phyloP scores from a whole-genome alignment of 108 stramenopile genomes.

The Fragilariopsis cylindrus region DNA sequence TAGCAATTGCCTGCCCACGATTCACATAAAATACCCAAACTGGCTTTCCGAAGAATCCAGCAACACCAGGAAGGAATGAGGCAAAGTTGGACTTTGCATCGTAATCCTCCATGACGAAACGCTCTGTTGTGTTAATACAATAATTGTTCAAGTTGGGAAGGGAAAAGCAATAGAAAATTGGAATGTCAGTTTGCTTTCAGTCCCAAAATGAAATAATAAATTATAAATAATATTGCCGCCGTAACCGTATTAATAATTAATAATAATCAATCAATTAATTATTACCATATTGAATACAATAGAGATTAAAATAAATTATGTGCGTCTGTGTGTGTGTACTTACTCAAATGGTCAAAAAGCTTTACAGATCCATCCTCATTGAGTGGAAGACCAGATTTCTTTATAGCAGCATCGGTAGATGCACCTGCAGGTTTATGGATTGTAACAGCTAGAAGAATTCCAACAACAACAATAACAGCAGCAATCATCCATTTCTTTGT shows the following conservation, averaged over 20 bases:
- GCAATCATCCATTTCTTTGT: constrained; percentile 29
- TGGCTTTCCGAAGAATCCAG: constrained; percentile 88
- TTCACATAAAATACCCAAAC: constrained; percentile 96
- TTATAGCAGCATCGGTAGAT: constrained; percentile 30
- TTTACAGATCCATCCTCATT: constrained; percentile 45
- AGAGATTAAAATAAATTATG: too few relatives aligned
- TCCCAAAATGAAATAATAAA: not conserved
- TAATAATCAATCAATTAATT: too few relatives aligned
- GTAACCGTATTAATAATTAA: not conserved
- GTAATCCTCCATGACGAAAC: constrained; percentile 83
- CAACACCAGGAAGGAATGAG: constrained; percentile 87
- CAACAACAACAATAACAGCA: constrained; percentile 13
- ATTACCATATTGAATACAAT: too few relatives aligned
- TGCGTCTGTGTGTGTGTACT: constrained; percentile 13
- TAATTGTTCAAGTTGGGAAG: not conserved
- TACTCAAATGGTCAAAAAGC: constrained; percentile 54
- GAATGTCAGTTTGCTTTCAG: constrained; percentile 1
- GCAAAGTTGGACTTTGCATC: constrained; percentile 84
- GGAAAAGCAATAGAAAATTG: not conserved
- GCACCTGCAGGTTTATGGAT: constrained; percentile 11
- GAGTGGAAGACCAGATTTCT: constrained; percentile 26
- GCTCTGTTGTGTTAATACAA: constrained; percentile 38
- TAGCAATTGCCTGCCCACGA: constrained; percentile 89
- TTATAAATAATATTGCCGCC: not conserved
- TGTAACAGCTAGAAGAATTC: not conserved